Evolutionary conservation across 2,329 filamentous ascomycete genomes (phyloP).

Genomic region (Botrytis galanthina): DNA sequence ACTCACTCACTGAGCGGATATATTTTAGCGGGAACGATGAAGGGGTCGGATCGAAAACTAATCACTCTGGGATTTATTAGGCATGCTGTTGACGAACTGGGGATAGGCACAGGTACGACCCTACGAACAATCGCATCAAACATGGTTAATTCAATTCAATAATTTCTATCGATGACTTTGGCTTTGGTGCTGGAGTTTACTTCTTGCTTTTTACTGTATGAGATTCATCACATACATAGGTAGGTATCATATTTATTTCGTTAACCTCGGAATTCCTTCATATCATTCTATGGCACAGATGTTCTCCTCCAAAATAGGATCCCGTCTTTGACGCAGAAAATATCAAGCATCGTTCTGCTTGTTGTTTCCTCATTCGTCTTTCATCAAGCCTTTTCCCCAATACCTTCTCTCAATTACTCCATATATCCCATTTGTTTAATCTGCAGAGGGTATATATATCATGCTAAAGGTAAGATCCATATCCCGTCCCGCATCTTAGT

Average conservation of each 20-base stretch:
- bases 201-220: neutral
- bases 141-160: neutral
- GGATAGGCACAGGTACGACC: constrained; percentile 14
- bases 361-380: neutral
- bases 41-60: neutral
- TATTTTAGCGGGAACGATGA: constrained; percentile 1
- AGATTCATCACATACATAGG: neutral
- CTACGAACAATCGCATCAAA: neutral
- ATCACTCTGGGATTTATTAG: neutral
- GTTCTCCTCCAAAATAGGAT: neutral
- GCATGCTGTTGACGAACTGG: neutral
- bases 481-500: neutral
- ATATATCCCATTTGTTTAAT: neutral
- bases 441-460: neutral
- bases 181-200: neutral
- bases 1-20: neutral
- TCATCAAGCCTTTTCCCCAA: neutral
- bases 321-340: neutral
- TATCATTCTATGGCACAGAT: neutral
- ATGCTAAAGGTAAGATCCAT: neutral
- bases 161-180: neutral
- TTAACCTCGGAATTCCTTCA: neutral
- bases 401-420: neutral
- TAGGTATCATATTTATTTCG: neutral
- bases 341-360: neutral